Percentiles rank a stretch among this genome's conserved stretches.
These are phyloP conservation scores for Rugosomyces carneus DNA, from an alignment of 1,284 basidiomycete species.

Conservation along the genomic window DNA sequence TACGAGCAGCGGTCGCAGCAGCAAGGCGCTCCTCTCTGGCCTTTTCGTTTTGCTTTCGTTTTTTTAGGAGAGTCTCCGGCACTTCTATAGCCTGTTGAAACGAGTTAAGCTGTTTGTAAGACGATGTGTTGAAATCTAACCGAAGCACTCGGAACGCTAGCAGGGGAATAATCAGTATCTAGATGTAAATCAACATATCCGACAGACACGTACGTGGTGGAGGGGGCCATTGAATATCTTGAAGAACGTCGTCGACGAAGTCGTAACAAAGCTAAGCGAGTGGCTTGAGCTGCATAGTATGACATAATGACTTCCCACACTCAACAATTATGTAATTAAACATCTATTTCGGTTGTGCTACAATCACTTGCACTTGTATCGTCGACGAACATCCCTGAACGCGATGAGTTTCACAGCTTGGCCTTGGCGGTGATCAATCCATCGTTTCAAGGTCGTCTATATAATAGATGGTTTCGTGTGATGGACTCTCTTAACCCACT, in stretches of 20 bases:
- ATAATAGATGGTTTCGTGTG: neutral
- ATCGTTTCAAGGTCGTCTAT: neutral
- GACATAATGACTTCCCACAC: constrained; percentile 36
- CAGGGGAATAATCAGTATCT: constrained; percentile 14
- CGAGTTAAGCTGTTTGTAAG: constrained; percentile 9
- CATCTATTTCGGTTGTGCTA: too few relatives aligned
- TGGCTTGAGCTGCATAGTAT: constrained; percentile 44
- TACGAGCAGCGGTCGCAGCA: constrained; percentile 83
- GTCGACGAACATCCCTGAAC: neutral
- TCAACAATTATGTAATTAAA: neutral
- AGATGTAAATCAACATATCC: neutral
- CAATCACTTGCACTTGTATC: neutral
- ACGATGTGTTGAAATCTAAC: constrained; percentile 34
- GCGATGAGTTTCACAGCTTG: neutral
- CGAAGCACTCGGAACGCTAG: constrained; percentile 67
- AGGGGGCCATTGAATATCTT: constrained; percentile 57
- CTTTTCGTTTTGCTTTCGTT: constrained; percentile 98
- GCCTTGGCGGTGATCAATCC: neutral
- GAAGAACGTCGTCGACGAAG: constrained; percentile 34
- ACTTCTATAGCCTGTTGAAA: constrained; percentile 75
- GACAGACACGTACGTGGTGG: constrained; percentile 57
- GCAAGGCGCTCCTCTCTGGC: constrained; percentile 91
- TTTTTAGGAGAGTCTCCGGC: constrained; percentile 98
- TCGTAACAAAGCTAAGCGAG: constrained; percentile 20
- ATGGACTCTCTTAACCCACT: neutral